phyloP scores from a whole-genome alignment of 139 green algal genomes.

The Mesotaenium endlicherianum region DNA sequence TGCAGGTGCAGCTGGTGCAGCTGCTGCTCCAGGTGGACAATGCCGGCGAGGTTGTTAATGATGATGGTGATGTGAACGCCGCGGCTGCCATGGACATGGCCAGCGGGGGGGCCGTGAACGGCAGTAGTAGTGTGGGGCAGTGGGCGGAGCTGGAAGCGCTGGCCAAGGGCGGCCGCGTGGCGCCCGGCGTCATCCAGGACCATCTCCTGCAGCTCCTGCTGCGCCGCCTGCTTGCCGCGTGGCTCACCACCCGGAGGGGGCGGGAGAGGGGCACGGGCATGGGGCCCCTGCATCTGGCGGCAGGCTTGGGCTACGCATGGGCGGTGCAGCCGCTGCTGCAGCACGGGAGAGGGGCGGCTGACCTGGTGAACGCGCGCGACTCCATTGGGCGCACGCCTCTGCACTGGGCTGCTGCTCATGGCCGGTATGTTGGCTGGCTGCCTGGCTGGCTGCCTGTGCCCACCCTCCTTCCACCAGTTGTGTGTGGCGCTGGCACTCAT shows the following conservation, averaged over 20 bases:
- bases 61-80: background rate
- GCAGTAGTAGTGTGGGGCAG: too few species aligned
- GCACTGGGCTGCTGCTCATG: slow-evolving; percentile 43
- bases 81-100: background rate
- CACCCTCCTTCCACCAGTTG: too few species aligned
- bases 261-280: background rate
- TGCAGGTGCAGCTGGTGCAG: background rate
- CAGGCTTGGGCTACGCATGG: slow-evolving; percentile 23
- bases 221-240: background rate
- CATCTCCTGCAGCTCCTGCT: background rate
- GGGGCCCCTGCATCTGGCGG: background rate
- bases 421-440: background rate
- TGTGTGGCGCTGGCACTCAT: background rate
- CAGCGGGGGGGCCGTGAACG: background rate
- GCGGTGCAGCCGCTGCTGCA: background rate
- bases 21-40: background rate
- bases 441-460: too few species aligned
- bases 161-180: background rate
- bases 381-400: background rate
- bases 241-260: background rate
- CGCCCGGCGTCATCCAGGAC: background rate
- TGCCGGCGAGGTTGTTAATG: background rate
- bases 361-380: background rate
- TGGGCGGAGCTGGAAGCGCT: background rate
- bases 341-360: background rate